Evolutionary conservation across 306 rosid genomes (phyloP).

Genomic region (Purshia tridentata): DNA sequence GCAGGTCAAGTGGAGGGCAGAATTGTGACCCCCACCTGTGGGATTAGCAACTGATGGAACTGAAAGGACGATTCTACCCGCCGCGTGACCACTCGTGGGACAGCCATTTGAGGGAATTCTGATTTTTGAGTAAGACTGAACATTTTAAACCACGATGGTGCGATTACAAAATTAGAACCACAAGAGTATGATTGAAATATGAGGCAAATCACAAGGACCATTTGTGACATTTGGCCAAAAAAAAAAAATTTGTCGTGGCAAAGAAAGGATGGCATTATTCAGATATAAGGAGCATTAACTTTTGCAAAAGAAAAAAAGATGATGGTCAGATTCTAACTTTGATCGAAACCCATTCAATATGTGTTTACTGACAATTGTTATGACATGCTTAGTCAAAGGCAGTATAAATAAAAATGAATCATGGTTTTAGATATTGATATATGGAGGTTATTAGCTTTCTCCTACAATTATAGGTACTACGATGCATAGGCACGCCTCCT

Average conservation of each 20-base stretch:
- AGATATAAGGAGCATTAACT: slow-evolving; percentile 2
- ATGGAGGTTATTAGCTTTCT: neutral
- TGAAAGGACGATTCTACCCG: too few species aligned
- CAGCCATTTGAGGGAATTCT: too few species aligned
- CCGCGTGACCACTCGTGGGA: too few species aligned
- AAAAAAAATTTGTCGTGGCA: neutral
- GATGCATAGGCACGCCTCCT: neutral
- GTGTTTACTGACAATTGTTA: neutral
- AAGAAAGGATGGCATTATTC: neutral
- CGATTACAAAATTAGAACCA: too few species aligned
- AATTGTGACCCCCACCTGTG: too few species aligned
- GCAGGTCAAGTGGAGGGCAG: too few species aligned
- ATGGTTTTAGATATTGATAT: neutral
- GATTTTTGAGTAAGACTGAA: too few species aligned
- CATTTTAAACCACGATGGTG: too few species aligned
- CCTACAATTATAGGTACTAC: neutral
- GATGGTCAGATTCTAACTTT: neutral
- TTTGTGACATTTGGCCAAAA: too few species aligned
- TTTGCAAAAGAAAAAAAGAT: neutral
- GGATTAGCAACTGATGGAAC: too few species aligned
- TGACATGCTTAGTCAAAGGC: neutral
- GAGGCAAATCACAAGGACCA: too few species aligned
- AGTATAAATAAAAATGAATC: neutral
- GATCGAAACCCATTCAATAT: neutral
- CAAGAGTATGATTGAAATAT: too few species aligned